These are phyloP conservation scores for Lantana camara DNA, from an alignment of 257 asterid species.

Conservation along the genomic window DNA sequence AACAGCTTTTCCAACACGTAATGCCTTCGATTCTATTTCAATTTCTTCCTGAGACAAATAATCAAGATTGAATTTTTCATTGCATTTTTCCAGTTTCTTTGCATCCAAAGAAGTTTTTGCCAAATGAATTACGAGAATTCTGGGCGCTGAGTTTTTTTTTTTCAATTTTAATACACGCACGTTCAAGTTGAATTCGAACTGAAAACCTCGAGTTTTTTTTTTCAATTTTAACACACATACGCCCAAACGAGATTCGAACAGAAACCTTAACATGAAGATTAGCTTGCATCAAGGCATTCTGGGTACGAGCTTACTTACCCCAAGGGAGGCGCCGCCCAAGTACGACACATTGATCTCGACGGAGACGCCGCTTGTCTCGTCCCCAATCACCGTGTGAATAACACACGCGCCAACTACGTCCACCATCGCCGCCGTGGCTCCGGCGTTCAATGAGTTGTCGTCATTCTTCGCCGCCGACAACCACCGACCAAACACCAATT, in stretches of 20 bases:
- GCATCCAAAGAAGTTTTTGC: no score
- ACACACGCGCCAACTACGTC: constrained; percentile 73
- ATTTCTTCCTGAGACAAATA: constrained; percentile 91
- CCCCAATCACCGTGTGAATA: constrained; percentile 58
- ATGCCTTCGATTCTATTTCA: constrained; percentile 74
- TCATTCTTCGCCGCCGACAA: constrained; percentile 39
- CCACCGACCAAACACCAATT: neutral
- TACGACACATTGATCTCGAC: constrained; percentile 77
- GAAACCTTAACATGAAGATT: no score
- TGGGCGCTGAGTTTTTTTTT: no score
- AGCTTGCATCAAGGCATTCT: no score
- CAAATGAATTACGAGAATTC: neutral
- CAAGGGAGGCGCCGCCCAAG: constrained; percentile 58
- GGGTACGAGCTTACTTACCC: no score
- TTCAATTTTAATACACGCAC: no score
- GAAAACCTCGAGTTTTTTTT: no score
- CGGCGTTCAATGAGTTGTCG: constrained; percentile 73
- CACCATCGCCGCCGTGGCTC: constrained; percentile 78
- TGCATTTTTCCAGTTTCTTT: no score
- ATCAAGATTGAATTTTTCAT: no score
- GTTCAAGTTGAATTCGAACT: no score
- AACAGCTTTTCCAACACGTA: constrained; percentile 71
- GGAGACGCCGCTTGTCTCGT: constrained; percentile 59
- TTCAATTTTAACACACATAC: no score
- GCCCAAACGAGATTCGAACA: no score